Percentiles rank a stretch among this genome's conserved stretches.
These are phyloP conservation scores for Coniophora puteana DNA, from an alignment of 1,284 basidiomycete genomes.

Conservation along the genomic window DNA sequence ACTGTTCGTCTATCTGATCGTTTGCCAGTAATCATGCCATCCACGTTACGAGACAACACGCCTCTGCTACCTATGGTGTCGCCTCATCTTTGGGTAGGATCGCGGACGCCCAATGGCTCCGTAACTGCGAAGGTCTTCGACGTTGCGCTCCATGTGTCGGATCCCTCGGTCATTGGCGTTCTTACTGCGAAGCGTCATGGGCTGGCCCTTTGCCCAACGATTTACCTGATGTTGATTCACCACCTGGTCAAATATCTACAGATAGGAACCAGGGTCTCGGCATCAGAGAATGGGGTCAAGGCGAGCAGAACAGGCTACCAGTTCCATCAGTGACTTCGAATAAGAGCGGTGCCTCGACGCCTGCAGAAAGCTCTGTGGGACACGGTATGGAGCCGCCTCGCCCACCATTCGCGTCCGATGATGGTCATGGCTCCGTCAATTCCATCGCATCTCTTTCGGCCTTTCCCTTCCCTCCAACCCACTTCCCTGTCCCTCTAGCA, in stretches of 20 bases:
- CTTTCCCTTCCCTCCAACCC: conserved; percentile 67
- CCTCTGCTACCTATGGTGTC: conserved; percentile 51
- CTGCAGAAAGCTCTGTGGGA: no score
- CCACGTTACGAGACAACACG: conserved; percentile 58
- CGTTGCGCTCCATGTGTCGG: conserved; percentile 63
- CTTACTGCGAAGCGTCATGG: conserved; percentile 74
- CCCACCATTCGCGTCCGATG: conserved; percentile 34
- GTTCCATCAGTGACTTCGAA: no score
- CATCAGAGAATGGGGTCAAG: conserved; percentile 29
- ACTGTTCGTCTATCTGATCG: neutral
- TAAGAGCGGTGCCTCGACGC: no score
- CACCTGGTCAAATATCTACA: neutral
- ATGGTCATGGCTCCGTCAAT: conserved; percentile 35
- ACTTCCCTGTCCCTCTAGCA: conserved; percentile 59
- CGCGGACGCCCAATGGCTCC: conserved; percentile 74
- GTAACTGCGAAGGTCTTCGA: conserved; percentile 66
- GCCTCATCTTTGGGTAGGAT: conserved; percentile 63
- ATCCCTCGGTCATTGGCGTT: conserved; percentile 63
- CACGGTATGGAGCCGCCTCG: conserved; percentile 34
- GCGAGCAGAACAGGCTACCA: no score
- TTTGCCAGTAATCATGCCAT: conserved; percentile 59
- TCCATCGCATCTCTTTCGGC: conserved; percentile 65
- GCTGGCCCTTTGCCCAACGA: conserved; percentile 50
- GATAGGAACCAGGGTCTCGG: conserved; percentile 1
- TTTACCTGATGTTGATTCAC: conserved; percentile 39